These are phyloP conservation scores for Daldinia eschscholtzii DNA, from an alignment of 2,329 filamentous ascomycete genomes.

Conservation along the genomic window DNA sequence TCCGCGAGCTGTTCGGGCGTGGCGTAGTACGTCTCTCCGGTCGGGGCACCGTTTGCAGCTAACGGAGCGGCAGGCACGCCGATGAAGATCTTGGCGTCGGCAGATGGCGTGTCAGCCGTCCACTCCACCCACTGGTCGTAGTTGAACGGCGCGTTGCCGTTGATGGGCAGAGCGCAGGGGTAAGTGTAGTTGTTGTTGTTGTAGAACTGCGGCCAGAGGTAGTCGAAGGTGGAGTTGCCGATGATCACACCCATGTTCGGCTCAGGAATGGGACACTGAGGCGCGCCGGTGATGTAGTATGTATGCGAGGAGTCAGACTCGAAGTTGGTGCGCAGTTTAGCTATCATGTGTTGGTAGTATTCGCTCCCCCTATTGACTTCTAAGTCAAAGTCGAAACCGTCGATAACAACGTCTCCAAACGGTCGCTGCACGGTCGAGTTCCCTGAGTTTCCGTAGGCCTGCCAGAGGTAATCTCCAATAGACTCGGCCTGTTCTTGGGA, in stretches of 20 bases:
- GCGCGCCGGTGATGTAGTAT: constrained; percentile 63
- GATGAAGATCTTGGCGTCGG: constrained; percentile 56
- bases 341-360: constrained; percentile 53
- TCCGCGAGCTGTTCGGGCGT: constrained; percentile 50
- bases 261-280: constrained; percentile 61
- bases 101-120: constrained; percentile 52
- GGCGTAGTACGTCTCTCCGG: constrained; percentile 54
- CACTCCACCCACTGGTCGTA: constrained; percentile 54
- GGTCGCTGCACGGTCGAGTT: constrained; percentile 55
- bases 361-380: constrained; percentile 57
- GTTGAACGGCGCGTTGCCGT: constrained; percentile 54
- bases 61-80: constrained; percentile 56
- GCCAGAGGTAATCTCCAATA: constrained; percentile 60
- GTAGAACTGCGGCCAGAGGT: constrained; percentile 62
- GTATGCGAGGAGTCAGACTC: constrained; percentile 51
- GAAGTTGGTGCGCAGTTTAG: constrained; percentile 52
- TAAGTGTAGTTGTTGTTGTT: constrained; percentile 57
- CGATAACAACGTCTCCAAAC: constrained; percentile 58
- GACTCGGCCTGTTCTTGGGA: constrained; percentile 55
- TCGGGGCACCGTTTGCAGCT: constrained; percentile 53
- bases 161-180: constrained; percentile 54
- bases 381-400: constrained; percentile 51
- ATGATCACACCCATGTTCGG: constrained; percentile 58
- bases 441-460: constrained; percentile 58
- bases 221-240: constrained; percentile 56